These are phyloP conservation scores for Colletotrichum sp. DNA, from an alignment of 2,329 filamentous ascomycete species.

Conservation along the genomic window DNA sequence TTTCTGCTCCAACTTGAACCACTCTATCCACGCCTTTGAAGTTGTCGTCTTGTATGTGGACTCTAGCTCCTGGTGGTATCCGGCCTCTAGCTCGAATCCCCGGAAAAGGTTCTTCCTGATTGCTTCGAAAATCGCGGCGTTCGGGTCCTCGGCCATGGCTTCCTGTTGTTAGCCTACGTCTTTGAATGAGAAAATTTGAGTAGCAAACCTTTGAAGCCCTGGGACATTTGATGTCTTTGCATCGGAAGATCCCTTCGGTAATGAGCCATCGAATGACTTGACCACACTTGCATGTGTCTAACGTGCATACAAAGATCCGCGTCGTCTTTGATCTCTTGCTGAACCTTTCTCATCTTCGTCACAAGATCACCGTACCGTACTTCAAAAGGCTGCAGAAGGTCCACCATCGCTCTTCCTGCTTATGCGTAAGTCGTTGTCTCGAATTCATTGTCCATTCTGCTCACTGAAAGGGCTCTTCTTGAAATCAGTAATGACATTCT, in stretches of 20 bases:
- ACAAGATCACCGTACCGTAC: slow-evolving; percentile 22
- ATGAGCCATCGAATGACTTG: slow-evolving; percentile 18
- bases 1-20: slow-evolving; percentile 28
- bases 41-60: slow-evolving; percentile 29
- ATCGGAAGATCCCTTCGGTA: slow-evolving; percentile 18
- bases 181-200: not conserved
- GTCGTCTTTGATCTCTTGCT: slow-evolving; percentile 20
- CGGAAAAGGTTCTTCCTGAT: slow-evolving; percentile 27
- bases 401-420: not conserved
- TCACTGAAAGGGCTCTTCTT: slow-evolving; percentile 15
- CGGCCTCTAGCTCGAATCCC: slow-evolving; percentile 26
- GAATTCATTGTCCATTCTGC: not conserved
- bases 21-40: slow-evolving; percentile 27
- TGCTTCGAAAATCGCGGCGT: slow-evolving; percentile 15
- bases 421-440: not conserved
- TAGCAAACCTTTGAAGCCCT: not conserved
- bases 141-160: slow-evolving; percentile 9
- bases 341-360: slow-evolving; percentile 18
- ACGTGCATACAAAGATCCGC: slow-evolving; percentile 20
- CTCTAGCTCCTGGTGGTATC: slow-evolving; percentile 29
- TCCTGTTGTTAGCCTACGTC: not conserved
- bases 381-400: slow-evolving; percentile 19
- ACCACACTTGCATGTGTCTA: slow-evolving; percentile 7
- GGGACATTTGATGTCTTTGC: slow-evolving; percentile 13
- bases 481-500: slow-evolving; percentile 24